Conservation (phyloP, 352 stramenopile species). For the Bremia lactucae region DNA sequence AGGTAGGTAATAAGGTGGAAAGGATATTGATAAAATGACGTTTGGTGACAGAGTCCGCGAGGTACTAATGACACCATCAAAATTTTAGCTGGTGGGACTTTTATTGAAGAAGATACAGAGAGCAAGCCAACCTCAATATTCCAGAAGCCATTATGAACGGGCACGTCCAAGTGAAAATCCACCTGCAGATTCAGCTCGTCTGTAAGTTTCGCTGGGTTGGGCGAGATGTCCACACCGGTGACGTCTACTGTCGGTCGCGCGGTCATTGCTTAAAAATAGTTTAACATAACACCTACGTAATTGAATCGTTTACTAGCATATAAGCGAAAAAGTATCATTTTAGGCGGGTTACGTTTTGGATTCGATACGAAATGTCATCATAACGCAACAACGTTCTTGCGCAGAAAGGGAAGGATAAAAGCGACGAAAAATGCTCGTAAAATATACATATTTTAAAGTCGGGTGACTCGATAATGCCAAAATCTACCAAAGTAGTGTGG, state of each 20-base stretch:
- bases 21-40: conserved; percentile 85
- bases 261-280: too few species aligned
- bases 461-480: too few species aligned
- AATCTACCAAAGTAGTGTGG: too few species aligned
- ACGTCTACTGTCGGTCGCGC: conserved; percentile 49
- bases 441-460: too few species aligned
- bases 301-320: too few species aligned
- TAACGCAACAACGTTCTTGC: too few species aligned
- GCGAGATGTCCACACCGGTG: conserved; percentile 69
- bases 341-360: too few species aligned
- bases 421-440: too few species aligned
- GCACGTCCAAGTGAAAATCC: conserved; percentile 58
- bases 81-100: not conserved
- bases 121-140: conserved; percentile 45
- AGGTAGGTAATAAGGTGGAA: conserved; percentile 6
- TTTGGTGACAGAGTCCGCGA: conserved; percentile 77
- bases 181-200: conserved; percentile 76
- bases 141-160: conserved; percentile 59
- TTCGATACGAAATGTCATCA: too few species aligned
- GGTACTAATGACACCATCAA: conserved; percentile 35
- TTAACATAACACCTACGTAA: too few species aligned
- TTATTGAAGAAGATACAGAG: not conserved
- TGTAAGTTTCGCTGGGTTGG: conserved; percentile 62
- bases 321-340: too few species aligned
- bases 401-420: too few species aligned